Evolutionary conservation across 768 basidiomycete species (phyloP).

Genomic region (Pluteus cervinus): DNA sequence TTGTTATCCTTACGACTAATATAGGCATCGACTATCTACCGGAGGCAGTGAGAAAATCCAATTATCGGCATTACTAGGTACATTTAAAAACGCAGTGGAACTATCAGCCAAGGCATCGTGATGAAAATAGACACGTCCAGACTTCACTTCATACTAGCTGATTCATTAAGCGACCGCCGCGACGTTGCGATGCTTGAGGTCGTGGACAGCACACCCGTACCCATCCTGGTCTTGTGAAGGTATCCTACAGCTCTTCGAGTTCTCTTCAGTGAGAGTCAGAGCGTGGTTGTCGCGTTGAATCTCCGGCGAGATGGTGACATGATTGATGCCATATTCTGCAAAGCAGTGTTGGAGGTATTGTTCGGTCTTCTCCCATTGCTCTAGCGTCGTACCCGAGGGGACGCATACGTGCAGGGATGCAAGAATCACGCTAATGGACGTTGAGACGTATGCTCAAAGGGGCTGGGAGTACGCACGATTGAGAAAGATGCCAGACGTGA

Average conservation of each 20-base stretch:
- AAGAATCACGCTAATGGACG: constrained; percentile 34
- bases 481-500: constrained; percentile 52
- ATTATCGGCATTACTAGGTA: constrained; percentile 82
- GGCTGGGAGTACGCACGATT: constrained; percentile 32
- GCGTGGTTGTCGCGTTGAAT: constrained; percentile 27
- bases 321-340: constrained; percentile 44
- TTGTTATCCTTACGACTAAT: background rate
- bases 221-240: constrained; percentile 34
- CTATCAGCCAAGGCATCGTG: constrained; percentile 45
- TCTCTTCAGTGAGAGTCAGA: constrained; percentile 23
- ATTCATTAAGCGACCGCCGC: constrained; percentile 7
- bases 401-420: constrained; percentile 50
- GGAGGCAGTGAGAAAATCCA: constrained; percentile 96
- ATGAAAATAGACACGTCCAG: too few species aligned
- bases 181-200: constrained; percentile 28
- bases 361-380: constrained; percentile 47
- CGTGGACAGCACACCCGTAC: constrained; percentile 36
- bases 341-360: constrained; percentile 44
- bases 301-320: constrained; percentile 52
- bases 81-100: constrained; percentile 91
- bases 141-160: too few species aligned
- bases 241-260: constrained; percentile 24
- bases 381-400: constrained; percentile 37
- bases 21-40: constrained; percentile 83
- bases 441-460: background rate